These are phyloP conservation scores for Cladosporium colombiae DNA, from an alignment of 2,329 filamentous ascomycete species.

Conservation along the genomic window DNA sequence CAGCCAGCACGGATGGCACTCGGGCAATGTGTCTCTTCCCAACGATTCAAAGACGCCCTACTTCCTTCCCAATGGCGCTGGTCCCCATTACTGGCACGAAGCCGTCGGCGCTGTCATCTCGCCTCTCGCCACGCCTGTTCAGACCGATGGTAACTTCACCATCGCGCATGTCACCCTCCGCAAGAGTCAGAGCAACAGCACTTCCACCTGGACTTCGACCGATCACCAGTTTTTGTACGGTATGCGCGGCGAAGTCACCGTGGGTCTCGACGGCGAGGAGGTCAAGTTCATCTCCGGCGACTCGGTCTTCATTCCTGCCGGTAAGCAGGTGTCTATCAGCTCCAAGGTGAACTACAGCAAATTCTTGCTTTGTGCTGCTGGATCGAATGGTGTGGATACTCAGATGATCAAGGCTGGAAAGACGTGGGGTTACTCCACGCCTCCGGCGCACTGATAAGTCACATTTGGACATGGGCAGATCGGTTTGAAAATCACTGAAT, in stretches of 20 bases:
- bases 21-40: conserved; percentile 18
- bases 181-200: conserved; percentile 5
- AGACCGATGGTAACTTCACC: conserved; percentile 24
- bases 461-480: neutral
- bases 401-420: conserved; percentile 8
- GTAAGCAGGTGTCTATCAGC: conserved; percentile 1
- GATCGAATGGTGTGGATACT: conserved; percentile 1
- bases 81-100: conserved; percentile 24
- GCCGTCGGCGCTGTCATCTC: conserved; percentile 23
- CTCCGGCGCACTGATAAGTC: conserved; percentile 1
- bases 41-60: conserved; percentile 22
- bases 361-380: conserved; percentile 10
- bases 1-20: conserved; percentile 17
- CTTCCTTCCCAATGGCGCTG: conserved; percentile 23
- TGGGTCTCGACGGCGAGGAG: conserved; percentile 6
- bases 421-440: conserved; percentile 7
- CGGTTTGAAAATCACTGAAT: neutral
- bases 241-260: conserved; percentile 9
- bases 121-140: conserved; percentile 21
- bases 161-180: conserved; percentile 18
- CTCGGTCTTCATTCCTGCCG: conserved; percentile 13
- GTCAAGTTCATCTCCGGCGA: conserved; percentile 13
- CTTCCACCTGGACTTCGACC: neutral
- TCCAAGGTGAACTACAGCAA: conserved; percentile 9
- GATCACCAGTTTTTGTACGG: conserved; percentile 16